phyloP scores from a whole-genome alignment of 2,329 filamentous ascomycete genomes.

The Ophiostoma angusticollis region DNA sequence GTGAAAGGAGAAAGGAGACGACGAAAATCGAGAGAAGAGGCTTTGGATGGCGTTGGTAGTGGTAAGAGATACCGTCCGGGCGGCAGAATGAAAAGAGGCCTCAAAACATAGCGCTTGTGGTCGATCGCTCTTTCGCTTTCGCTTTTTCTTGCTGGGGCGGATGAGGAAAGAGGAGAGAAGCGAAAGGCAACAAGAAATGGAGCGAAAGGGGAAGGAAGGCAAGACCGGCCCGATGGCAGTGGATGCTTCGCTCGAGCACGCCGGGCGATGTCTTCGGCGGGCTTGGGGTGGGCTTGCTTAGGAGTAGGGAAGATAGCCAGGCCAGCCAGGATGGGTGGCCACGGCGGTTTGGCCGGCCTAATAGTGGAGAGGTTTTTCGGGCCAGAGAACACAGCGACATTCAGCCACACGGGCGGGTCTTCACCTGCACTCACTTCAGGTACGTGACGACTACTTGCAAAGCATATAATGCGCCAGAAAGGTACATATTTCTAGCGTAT shows the following conservation, averaged over 20 bases:
- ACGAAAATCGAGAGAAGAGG: not conserved
- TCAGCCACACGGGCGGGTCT: conserved; percentile 12
- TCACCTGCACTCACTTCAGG: not conserved
- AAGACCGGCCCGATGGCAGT: too few relatives aligned
- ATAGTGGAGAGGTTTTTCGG: conserved; percentile 34
- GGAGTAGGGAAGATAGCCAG: conserved; percentile 13
- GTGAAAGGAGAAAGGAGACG: not conserved
- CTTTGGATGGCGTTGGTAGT: not conserved
- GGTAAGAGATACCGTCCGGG: conserved; percentile 2
- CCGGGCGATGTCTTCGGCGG: conserved; percentile 5
- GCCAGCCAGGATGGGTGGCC: conserved; percentile 24
- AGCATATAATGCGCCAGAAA: not conserved
- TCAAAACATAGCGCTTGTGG: conserved; percentile 1
- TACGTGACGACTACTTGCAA: not conserved
- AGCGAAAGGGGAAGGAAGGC: too few relatives aligned
- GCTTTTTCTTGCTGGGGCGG: too few relatives aligned
- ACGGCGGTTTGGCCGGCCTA: conserved; percentile 46
- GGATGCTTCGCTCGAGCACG: too few relatives aligned
- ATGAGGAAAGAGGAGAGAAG: not conserved
- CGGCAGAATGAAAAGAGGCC: not conserved
- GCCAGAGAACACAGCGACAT: conserved; percentile 12
- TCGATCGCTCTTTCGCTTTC: not conserved
- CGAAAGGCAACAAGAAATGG: too few relatives aligned
- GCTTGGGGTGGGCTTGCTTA: not conserved
- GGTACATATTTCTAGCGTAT: not conserved